These are phyloP conservation scores for Angophora floribunda DNA, from an alignment of 345 rosid genomes.

Conservation along the genomic window DNA sequence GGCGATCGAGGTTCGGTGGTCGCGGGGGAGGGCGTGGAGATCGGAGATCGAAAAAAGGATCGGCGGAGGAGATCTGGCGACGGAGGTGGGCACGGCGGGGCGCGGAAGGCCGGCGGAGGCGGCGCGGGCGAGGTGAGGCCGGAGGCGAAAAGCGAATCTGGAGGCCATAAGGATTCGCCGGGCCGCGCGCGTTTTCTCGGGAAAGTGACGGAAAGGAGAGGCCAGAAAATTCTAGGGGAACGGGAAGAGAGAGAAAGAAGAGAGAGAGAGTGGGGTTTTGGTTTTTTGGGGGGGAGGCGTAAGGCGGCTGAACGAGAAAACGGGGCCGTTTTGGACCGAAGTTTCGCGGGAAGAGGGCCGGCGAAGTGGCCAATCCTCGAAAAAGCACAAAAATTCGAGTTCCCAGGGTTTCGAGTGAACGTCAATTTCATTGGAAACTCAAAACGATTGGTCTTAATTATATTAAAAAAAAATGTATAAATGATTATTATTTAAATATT, in stretches of 20 bases:
- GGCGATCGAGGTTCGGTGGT: background rate
- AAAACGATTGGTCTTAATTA: background rate
- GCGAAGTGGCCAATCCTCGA: background rate
- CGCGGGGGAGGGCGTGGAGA: constrained; percentile 3
- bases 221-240: background rate
- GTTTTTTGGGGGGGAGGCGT: background rate
- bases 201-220: background rate
- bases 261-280: background rate
- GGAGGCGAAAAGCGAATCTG: constrained; percentile 39
- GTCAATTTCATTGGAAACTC: background rate
- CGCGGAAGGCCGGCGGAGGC: background rate
- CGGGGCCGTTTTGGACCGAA: background rate
- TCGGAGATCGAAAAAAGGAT: constrained; percentile 6
- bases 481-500: too few relatives aligned
- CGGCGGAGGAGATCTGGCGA: constrained; percentile 6
- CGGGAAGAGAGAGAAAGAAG: background rate
- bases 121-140: constrained; percentile 28
- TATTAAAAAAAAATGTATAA: too few relatives aligned
- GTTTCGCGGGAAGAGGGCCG: background rate
- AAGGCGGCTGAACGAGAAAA: background rate
- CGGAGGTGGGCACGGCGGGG: constrained; percentile 6
- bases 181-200: background rate
- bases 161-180: constrained; percentile 33
- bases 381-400: too few relatives aligned
- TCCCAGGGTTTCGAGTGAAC: background rate